These are phyloP conservation scores for Auriscalpium vulgare DNA, from an alignment of 768 basidiomycete species.

Conservation along the genomic window DNA sequence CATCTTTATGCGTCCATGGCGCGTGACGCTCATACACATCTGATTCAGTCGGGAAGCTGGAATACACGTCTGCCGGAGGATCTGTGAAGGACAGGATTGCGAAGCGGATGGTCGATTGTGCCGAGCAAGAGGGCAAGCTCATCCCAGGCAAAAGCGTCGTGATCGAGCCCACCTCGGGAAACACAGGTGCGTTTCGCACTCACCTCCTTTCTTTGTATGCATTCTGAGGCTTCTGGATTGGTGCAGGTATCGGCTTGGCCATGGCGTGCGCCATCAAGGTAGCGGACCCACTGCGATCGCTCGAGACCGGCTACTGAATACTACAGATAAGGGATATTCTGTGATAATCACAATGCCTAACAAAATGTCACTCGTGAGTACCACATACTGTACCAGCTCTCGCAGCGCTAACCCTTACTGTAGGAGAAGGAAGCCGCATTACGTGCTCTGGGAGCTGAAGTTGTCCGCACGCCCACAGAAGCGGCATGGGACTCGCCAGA, in stretches of 20 bases:
- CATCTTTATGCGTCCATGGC: background rate
- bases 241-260: slow-evolving; percentile 73
- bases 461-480: slow-evolving; percentile 87
- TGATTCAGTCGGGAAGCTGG: slow-evolving; percentile 73
- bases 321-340: slow-evolving; percentile 64
- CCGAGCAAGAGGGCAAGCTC: slow-evolving; percentile 80
- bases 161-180: slow-evolving; percentile 93
- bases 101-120: slow-evolving; percentile 93
- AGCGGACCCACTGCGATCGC: slow-evolving; percentile 15
- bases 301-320: slow-evolving; percentile 54
- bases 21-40: background rate
- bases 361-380: slow-evolving; percentile 81
- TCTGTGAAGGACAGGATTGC: slow-evolving; percentile 96
- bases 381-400: background rate
- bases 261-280: slow-evolving; percentile 94
- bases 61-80: slow-evolving; percentile 86
- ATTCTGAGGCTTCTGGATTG: background rate
- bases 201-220: background rate
- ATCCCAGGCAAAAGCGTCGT: slow-evolving; percentile 84
- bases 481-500: slow-evolving; percentile 86
- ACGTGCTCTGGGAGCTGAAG: slow-evolving; percentile 87
- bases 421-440: slow-evolving; percentile 91
- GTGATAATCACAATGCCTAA: slow-evolving; percentile 87
- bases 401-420: background rate
- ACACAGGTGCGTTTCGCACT: slow-evolving; percentile 59